Conservation (phyloP, 2,329 filamentous ascomycete species). For the Westerdykella ornata region DNA sequence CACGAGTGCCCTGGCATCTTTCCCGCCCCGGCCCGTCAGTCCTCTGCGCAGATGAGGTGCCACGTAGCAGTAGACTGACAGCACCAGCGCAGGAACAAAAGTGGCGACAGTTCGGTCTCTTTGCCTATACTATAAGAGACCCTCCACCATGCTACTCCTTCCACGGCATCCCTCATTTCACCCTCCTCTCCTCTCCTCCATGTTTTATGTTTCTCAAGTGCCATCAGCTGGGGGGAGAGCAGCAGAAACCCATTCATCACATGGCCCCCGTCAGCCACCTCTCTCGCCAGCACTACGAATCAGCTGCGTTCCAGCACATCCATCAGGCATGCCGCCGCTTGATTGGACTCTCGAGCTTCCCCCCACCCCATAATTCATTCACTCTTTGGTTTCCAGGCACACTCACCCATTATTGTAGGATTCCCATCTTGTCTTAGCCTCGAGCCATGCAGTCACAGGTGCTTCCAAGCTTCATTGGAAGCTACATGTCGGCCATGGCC, state of each 20-base stretch:
- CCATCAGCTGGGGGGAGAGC: conserved; percentile 30
- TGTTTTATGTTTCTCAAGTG: conserved; percentile 5
- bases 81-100: conserved; percentile 22
- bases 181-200: conserved; percentile 12
- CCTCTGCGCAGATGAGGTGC: conserved; percentile 33
- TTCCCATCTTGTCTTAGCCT: conserved; percentile 34
- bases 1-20: conserved; percentile 32
- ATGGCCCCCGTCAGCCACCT: conserved; percentile 36
- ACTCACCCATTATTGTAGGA: conserved; percentile 32
- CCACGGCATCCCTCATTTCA: no score
- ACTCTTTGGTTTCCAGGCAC: conserved; percentile 32
- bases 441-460: conserved; percentile 31
- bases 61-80: conserved; percentile 34
- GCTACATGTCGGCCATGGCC: neutral
- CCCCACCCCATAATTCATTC: no score
- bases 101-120: conserved; percentile 16
- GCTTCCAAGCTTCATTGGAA: conserved; percentile 30
- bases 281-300: conserved; percentile 30
- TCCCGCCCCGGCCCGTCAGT: conserved; percentile 30
- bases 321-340: conserved; percentile 20
- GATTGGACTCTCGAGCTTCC: conserved; percentile 36
- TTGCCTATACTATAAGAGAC: conserved; percentile 29
- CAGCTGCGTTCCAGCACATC: conserved; percentile 33
- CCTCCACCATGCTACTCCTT: no score
- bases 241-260: no score